Base-by-base conservation (phyloP, 2,329 filamentous ascomycete species). In the Colletotrichum musicola region DNA sequence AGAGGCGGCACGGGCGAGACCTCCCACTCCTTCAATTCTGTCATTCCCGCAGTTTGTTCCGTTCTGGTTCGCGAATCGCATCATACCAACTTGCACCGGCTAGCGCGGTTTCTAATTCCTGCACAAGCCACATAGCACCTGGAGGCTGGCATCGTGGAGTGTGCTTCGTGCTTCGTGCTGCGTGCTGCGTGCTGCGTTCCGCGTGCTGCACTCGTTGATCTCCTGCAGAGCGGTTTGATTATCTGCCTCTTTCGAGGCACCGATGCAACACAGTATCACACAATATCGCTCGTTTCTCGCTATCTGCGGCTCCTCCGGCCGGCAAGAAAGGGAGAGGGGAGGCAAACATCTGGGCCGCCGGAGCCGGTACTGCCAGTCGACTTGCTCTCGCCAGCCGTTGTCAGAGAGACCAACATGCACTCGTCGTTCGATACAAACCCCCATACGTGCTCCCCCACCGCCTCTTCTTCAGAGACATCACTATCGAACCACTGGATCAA, bases 371-470 rank as follows among this genome's bases (percentile, higher is more conserved):
- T 56, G 42, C 47, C 60, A 49, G 40, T 63, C 27, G 38, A 62
- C 50, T 18, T 16, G 40, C 47, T 6, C 30, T 35, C 14, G 16
- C 18, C 49, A 35, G 27, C 51, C 14, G 50, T 69, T 51, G 66
- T 66, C 62, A 44, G 49, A 56, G 62, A 61, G 42, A 60, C 56
- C 25, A 49, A 30, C n/a, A 38, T 61, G 47, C 51, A 30, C 18
- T 44, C 62, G 12, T 64, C 54, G 44, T 53, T 54, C 27, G 54
- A 58, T 16, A 47, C 27, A 64, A 42, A 13, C 53, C 61, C 61
- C 60, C 64, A 64, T 65, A 40, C 55, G 35, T 60, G 40, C 53
- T 50, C 6, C 49, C 55, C 66, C 55, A 69, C 66, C 62, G 62
- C 62, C 51, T 61, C 38, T 61, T 64, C n/a, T 44, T 30, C 27